Conservation (phyloP, 805 yeast species). For the Candida ortonii region DNA sequence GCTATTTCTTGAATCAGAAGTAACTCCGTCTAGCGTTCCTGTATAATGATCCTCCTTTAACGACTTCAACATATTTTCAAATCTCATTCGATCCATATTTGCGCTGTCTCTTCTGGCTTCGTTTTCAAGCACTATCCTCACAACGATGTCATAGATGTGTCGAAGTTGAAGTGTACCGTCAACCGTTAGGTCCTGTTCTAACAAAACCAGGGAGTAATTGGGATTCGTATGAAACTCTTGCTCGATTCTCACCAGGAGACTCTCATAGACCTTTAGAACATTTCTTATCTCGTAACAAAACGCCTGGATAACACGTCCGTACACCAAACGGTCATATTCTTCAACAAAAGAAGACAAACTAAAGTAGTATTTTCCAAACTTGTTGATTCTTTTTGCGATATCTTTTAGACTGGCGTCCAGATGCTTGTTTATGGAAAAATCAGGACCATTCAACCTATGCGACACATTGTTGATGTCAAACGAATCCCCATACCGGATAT, state of each 20-base stretch:
- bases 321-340: conserved; percentile 47
- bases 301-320: conserved; percentile 74
- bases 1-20: conserved; percentile 51
- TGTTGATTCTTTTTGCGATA: conserved; percentile 57
- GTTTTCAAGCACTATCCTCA: conserved; percentile 49
- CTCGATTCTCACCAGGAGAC: conserved; percentile 45
- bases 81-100: conserved; percentile 27
- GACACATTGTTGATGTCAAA: conserved; percentile 46
- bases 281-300: conserved; percentile 59
- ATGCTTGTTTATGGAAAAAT: conserved; percentile 65
- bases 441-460: conserved; percentile 63
- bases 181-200: conserved; percentile 50
- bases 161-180: conserved; percentile 39
- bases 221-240: conserved; percentile 46
- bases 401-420: conserved; percentile 74
- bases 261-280: conserved; percentile 37
- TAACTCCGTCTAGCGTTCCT: conserved; percentile 46
- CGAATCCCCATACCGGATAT: conserved; percentile 63
- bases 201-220: conserved; percentile 53
- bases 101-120: conserved; percentile 36
- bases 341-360: conserved; percentile 61
- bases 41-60: conserved; percentile 42
- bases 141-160: conserved; percentile 57
- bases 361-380: conserved; percentile 60
- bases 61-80: conserved; percentile 31